Conservation (phyloP, 2,329 filamentous ascomycete species). For the Bipolaris sorokiniana region DNA sequence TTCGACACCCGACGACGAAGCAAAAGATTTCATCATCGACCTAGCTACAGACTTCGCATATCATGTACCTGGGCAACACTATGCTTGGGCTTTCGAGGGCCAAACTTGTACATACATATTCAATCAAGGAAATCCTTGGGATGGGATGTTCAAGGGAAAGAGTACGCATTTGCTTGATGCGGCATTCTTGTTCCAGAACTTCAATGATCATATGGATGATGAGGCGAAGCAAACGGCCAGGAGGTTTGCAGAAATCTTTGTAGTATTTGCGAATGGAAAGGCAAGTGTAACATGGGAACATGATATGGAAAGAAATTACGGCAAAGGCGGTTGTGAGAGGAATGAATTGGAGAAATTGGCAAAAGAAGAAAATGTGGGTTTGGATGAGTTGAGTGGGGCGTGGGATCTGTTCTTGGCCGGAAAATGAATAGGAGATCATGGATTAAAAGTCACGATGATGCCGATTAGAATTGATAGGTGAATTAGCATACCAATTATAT, state of each 20-base stretch:
- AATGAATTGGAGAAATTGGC: constrained; percentile 19
- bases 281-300: constrained; percentile 12
- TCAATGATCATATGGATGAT: constrained; percentile 19
- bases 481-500: neutral
- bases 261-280: constrained; percentile 29
- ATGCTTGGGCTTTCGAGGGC: constrained; percentile 38
- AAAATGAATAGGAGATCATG: neutral
- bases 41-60: constrained; percentile 55
- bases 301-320: constrained; percentile 12
- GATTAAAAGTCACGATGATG: neutral
- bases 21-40: constrained; percentile 47
- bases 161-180: constrained; percentile 37
- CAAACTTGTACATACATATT: constrained; percentile 30
- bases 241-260: constrained; percentile 23
- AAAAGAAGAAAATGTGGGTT: constrained; percentile 21
- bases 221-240: constrained; percentile 11
- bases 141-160: constrained; percentile 30
- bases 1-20: constrained; percentile 45
- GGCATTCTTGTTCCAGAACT: constrained; percentile 38
- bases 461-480: neutral
- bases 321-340: constrained; percentile 7
- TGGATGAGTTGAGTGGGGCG: constrained; percentile 27
- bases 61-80: constrained; percentile 48
- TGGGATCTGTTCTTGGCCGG: constrained; percentile 31
- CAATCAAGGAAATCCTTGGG: constrained; percentile 34